Percentiles rank a stretch among this genome's conserved stretches.
Evolutionary conservation across 352 stramenopile genomes (phyloP).

Genomic region (Phytophthora sp.): DNA sequence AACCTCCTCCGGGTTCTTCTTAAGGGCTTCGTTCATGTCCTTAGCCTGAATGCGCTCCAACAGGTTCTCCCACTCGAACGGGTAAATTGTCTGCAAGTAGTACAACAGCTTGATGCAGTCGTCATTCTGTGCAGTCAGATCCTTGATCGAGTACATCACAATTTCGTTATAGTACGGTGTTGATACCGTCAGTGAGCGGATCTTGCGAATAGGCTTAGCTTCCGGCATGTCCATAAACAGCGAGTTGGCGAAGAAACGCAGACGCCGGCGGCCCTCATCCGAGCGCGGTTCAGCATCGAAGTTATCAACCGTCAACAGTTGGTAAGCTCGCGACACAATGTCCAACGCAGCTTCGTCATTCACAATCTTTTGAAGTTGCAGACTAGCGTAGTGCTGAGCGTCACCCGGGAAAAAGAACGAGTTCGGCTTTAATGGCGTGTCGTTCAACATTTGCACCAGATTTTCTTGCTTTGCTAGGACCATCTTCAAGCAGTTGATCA

Average conservation of each 20-base stretch:
- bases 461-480: slow-evolving; percentile 84
- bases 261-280: slow-evolving; percentile 76
- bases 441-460: slow-evolving; percentile 82
- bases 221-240: slow-evolving; percentile 90
- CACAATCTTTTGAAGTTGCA: slow-evolving; percentile 82
- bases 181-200: slow-evolving; percentile 77
- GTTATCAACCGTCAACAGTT: slow-evolving; percentile 85
- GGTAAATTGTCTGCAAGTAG: slow-evolving; percentile 93
- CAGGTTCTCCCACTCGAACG: slow-evolving; percentile 84
- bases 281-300: slow-evolving; percentile 86
- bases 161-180: slow-evolving; percentile 91
- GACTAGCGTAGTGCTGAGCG: slow-evolving; percentile 76
- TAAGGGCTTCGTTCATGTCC: slow-evolving; percentile 82
- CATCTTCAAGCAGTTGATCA: slow-evolving; percentile 87
- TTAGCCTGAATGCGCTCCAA: slow-evolving; percentile 77
- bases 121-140: slow-evolving; percentile 85
- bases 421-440: slow-evolving; percentile 81
- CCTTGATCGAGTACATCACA: slow-evolving; percentile 88
- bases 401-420: slow-evolving; percentile 90
- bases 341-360: slow-evolving; percentile 81
- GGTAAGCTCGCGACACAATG: slow-evolving; percentile 83
- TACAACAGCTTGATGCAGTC: slow-evolving; percentile 96
- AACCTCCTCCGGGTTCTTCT: slow-evolving; percentile 81
- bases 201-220: slow-evolving; percentile 84
- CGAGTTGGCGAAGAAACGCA: slow-evolving; percentile 89